Evolutionary conservation across 768 basidiomycete genomes (phyloP), one percentile per base, ranked within the genome.

Genomic region (Favolaschia claudopus): DNA sequence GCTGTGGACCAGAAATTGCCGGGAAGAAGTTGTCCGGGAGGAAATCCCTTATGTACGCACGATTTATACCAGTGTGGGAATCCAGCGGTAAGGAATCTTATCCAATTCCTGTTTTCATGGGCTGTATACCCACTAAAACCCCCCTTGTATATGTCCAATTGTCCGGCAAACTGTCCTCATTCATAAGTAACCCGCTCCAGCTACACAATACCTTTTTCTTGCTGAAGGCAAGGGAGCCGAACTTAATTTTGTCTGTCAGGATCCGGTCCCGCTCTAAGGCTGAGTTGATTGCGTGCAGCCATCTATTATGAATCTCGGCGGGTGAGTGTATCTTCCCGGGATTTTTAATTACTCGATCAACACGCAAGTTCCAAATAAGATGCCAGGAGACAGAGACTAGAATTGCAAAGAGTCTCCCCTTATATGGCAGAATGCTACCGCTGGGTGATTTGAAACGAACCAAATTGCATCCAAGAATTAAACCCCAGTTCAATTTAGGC

Each of bases 51-150:
- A n/a, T n/a, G n/a, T n/a, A n/a, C n/a, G n/a, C n/a, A n/a, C n/a
- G n/a, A n/a, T n/a, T n/a, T n/a, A n/a, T 8, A 46, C 44, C 44
- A 46, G 44, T 46, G 44, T 46, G 44, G 44, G 44, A 46, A 22
- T 46, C 44, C 25, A 25, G 27, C 44, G n/a, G n/a, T 25, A 12
- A 25, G 44, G 12, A 7, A 19, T 46, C 31, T 46, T 25, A 25
- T 28, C 44, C 13, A 46, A 22, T 25, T n/a, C n/a, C n/a, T n/a
- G n/a, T n/a, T n/a, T n/a, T n/a, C n/a, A n/a, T n/a, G n/a, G n/a
- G n/a, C n/a, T n/a, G n/a, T n/a, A n/a, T n/a, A n/a, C n/a, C n/a
- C n/a, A n/a, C n/a, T n/a, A n/a, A n/a, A n/a, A n/a, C n/a, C n/a
- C n/a, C n/a, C n/a, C n/a, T n/a, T n/a, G n/a, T n/a, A n/a, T n/a